Evolutionary conservation across 495 filamentous ascomycete genomes (phyloP).

Genomic region (Lepraria neglecta): DNA sequence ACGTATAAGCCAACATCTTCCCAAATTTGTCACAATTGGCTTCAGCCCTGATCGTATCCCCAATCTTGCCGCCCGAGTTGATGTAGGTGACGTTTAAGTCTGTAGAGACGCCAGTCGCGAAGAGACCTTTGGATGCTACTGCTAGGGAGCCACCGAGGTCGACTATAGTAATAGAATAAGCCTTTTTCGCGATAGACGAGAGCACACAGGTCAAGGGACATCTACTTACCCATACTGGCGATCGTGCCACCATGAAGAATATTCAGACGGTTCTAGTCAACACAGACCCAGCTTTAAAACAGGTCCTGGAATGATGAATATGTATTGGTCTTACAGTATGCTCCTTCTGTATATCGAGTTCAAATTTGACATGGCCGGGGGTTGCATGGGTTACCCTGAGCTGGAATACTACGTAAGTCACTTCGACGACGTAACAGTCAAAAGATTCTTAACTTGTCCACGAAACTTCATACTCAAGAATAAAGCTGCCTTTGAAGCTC

Average conservation of each 20-base stretch:
- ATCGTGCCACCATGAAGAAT: constrained; percentile 94
- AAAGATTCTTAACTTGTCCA: constrained; percentile 29
- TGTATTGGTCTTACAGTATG: constrained; percentile 61
- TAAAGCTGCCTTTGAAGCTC: no score
- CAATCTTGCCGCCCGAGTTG: constrained; percentile 71
- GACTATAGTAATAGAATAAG: constrained; percentile 40
- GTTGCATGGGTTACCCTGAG: constrained; percentile 68
- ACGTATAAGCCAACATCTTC: constrained; percentile 86
- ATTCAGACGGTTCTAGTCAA: constrained; percentile 69
- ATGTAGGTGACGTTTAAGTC: constrained; percentile 94
- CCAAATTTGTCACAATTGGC: constrained; percentile 87
- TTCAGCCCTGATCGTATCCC: constrained; percentile 66
- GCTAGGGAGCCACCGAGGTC: constrained; percentile 91
- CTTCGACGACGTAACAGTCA: constrained; percentile 6
- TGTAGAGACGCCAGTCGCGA: constrained; percentile 84
- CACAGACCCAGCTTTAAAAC: no score
- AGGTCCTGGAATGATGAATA: no score
- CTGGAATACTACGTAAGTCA: constrained; percentile 36
- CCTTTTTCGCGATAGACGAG: not conserved
- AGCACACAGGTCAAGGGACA: not conserved
- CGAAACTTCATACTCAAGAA: no score
- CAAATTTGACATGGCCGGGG: constrained; percentile 79
- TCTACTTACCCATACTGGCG: constrained; percentile 68
- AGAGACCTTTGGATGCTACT: constrained; percentile 83
- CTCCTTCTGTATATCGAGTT: constrained; percentile 75